Evolutionary conservation across 768 basidiomycete genomes (phyloP), one percentile per base, ranked within the genome.

Genomic region (Dacryopinax primogenitus): DNA sequence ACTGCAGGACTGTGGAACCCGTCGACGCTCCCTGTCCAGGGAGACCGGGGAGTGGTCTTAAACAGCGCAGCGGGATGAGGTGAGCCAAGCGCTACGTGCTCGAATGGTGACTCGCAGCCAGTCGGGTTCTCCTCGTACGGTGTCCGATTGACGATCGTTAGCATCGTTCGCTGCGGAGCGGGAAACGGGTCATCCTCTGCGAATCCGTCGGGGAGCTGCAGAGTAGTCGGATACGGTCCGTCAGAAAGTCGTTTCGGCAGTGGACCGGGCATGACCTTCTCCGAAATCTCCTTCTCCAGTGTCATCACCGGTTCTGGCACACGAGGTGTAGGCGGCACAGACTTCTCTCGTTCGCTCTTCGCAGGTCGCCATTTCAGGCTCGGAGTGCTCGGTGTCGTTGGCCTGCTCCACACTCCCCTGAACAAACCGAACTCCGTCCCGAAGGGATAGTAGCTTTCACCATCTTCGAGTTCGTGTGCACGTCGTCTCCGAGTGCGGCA

Each of bases 191-290:
- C 51, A 30, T 58, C 51, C 26, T 23, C 30, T 26, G 51, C 26
- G 9, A 28, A 58, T 23, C 26, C 51, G 30, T 3, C 26, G 3
- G 51, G 51, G 23, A 58, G 51, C 51, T 30, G 51, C 6, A 58
- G 51, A 15, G 51, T 58, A 21, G 51, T 58, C 13, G 51, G 51
- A 21, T 58, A 58, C 51, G 51, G 51, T 13, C 51, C 51, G 51
- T 58, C 51, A 11, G 51, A 26, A 30, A 58, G 51, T 6, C 51
- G 3, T 18, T 58, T 58, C 11, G 11, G 51, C 4, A 58, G 51
- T 11, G 26, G 51, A 2, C 15, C 32, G 2, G 13, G 26, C 13
- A 30, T 11, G 18, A 28, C 26, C 51, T 58, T 58, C 51, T 58
- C 51, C 7, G 51, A 58, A 11, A 28, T 23, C 30, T 58, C 51